Conservation (phyloP, 495 filamentous ascomycete genomes). For the Penicillium mononematosum region DNA sequence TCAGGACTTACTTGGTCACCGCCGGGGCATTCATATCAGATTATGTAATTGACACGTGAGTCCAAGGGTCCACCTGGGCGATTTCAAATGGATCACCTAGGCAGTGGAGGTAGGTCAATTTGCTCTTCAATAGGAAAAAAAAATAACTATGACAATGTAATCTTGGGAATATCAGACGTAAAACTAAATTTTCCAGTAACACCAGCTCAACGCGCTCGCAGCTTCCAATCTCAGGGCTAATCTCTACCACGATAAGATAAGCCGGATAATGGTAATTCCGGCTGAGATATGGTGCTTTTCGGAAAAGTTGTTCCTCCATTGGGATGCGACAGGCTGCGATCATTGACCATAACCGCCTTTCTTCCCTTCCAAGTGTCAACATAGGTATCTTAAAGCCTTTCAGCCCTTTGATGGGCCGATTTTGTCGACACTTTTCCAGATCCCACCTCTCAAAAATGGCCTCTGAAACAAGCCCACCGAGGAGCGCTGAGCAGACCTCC, state of each 20-base stretch:
- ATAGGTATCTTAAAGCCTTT: conserved; percentile 36
- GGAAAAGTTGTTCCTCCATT: conserved; percentile 12
- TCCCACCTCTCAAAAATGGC: conserved; percentile 30
- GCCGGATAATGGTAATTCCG: conserved; percentile 28
- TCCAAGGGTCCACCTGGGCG: too few species aligned
- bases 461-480: conserved; percentile 23
- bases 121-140: not conserved
- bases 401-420: conserved; percentile 34
- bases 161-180: not conserved
- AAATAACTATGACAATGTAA: not conserved
- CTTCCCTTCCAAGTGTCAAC: conserved; percentile 19
- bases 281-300: conserved; percentile 25
- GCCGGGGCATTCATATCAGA: not conserved
- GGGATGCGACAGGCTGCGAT: conserved; percentile 6
- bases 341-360: conserved; percentile 1
- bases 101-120: not conserved
- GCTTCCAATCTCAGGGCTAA: not conserved
- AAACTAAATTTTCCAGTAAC: not conserved
- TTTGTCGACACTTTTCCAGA: conserved; percentile 10
- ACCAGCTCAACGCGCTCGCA: not conserved
- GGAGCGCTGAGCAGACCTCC: conserved; percentile 13
- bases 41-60: conserved; percentile 1
- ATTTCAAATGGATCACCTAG: not conserved
- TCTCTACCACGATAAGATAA: conserved; percentile 31
- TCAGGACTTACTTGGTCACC: not conserved